phyloP scores from a whole-genome alignment of 2,329 filamentous ascomycete species.

The Bipolaris bicolor region DNA sequence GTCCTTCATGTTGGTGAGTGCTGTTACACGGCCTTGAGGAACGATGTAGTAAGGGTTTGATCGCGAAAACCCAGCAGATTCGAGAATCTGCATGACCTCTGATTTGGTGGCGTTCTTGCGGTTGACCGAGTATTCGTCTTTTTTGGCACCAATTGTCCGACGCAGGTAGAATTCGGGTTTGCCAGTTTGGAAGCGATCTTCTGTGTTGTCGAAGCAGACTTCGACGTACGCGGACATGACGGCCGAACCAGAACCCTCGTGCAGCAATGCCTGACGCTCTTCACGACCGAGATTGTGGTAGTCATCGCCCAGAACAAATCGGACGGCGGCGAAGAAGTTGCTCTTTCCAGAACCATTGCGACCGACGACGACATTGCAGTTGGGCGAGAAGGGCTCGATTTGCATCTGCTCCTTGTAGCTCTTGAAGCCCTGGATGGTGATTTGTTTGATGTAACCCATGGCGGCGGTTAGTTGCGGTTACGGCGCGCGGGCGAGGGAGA shows the following conservation, averaged over 20 bases:
- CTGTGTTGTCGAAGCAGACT: constrained; percentile 97
- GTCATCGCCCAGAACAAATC: constrained; percentile 96
- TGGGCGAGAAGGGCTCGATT: constrained; percentile 96
- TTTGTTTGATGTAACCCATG: constrained; percentile 89
- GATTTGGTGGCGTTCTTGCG: constrained; percentile 94
- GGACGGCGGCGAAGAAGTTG: constrained; percentile 99
- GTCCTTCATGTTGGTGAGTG: constrained; percentile 98
- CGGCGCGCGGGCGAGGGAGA: neutral
- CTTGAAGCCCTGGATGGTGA: constrained; percentile 99
- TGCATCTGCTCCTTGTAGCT: constrained; percentile 99
- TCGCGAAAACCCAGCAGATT: constrained; percentile 93
- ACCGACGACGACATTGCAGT: constrained; percentile 97
- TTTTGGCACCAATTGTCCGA: constrained; percentile 94
- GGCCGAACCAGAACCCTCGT: constrained; percentile 95
- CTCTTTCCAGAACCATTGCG: constrained; percentile 99
- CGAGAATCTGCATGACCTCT: constrained; percentile 93
- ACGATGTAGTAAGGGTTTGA: constrained; percentile 99
- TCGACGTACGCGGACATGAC: constrained; percentile 99
- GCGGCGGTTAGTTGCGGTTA: constrained; percentile 21
- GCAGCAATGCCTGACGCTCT: constrained; percentile 92
- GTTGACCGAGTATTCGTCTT: constrained; percentile 97
- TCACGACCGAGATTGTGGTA: constrained; percentile 96
- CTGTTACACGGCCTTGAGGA: constrained; percentile 93
- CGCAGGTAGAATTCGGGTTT: constrained; percentile 89
- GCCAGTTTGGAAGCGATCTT: constrained; percentile 92